Percentiles rank a stretch among this genome's conserved stretches.
phyloP scores from a whole-genome alignment of 371 early-diverging fungal genomes.

The Mucor saturninus region DNA sequence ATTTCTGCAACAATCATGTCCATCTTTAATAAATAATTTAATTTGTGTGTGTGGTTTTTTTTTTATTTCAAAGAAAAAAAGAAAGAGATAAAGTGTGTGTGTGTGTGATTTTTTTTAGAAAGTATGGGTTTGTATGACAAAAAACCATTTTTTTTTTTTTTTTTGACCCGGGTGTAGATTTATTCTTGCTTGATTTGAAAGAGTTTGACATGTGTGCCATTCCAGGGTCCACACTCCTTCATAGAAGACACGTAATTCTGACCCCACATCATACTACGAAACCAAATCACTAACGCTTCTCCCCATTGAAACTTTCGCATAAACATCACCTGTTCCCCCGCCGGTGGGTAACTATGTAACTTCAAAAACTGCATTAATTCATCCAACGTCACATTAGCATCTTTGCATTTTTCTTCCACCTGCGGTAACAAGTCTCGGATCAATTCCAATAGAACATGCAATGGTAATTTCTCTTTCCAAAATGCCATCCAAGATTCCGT shows the following conservation, averaged over 20 bases:
- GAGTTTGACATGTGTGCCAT: constrained; percentile 65
- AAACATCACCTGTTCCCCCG: constrained; percentile 24
- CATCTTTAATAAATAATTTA: constrained; percentile 7
- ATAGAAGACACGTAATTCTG: constrained; percentile 63
- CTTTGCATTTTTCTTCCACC: constrained; percentile 58
- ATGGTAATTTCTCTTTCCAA: constrained; percentile 72
- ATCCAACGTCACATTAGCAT: constrained; percentile 11
- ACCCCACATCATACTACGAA: constrained; percentile 70
- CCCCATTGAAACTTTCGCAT: constrained; percentile 61
- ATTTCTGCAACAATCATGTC: constrained; percentile 31
- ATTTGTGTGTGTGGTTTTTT: neutral
- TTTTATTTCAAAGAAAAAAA: too few relatives aligned
- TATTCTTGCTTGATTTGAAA: constrained; percentile 58
- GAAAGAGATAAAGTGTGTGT: neutral
- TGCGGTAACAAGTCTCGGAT: constrained; percentile 64
- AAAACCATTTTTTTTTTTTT: neutral
- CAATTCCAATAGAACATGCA: constrained; percentile 64
- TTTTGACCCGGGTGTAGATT: neutral
- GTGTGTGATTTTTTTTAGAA: neutral
- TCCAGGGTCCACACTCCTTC: constrained; percentile 63
- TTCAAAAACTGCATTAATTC: constrained; percentile 18
- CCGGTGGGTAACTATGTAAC: neutral
- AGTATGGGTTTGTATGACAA: constrained; percentile 11
- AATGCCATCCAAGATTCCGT: constrained; percentile 29
- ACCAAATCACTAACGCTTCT: constrained; percentile 69